Percentiles rank a stretch among this genome's conserved stretches.
These are phyloP conservation scores for Ceratobasidium sp. DNA, from an alignment of 1,284 basidiomycete genomes.

Conservation along the genomic window DNA sequence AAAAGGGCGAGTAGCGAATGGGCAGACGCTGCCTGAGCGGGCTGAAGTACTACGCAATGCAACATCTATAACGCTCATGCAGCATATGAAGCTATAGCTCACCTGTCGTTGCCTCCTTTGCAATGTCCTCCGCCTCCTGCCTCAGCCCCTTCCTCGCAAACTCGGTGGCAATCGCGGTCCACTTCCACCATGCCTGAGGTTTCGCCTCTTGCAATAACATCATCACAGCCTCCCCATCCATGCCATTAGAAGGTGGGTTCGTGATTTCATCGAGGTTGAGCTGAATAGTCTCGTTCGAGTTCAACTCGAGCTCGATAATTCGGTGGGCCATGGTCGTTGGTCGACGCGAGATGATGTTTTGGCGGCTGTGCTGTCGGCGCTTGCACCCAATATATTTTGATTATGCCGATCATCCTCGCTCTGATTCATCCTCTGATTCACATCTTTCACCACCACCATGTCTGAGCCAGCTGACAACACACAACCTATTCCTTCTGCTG, in stretches of 20 bases:
- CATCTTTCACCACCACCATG: conserved; percentile 29
- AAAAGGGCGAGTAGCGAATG: conserved; percentile 84
- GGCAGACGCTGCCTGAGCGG: conserved; percentile 56
- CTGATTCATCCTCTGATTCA: conserved; percentile 17
- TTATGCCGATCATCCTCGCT: conserved; percentile 24
- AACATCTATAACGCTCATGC: neutral
- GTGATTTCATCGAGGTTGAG: conserved; percentile 51
- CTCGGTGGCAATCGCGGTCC: conserved; percentile 50
- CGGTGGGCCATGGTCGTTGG: conserved; percentile 33
- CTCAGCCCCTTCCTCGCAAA: conserved; percentile 48
- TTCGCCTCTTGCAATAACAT: conserved; percentile 49
- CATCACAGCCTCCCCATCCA: conserved; percentile 46
- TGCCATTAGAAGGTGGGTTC: conserved; percentile 48
- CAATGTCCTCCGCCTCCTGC: conserved; percentile 48
- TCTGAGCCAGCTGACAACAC: conserved; percentile 36
- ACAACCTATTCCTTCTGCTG: neutral
- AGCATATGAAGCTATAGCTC: neutral
- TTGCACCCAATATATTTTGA: neutral
- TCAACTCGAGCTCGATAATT: conserved; percentile 34
- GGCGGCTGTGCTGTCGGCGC: conserved; percentile 2
- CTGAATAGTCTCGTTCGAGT: conserved; percentile 42
- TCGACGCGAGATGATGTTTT: conserved; percentile 4
- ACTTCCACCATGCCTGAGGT: conserved; percentile 49
- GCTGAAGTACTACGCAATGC: conserved; percentile 24
- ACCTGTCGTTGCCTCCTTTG: conserved; percentile 50